A percentile compares a stretch with the other conserved stretches of the same genome.
Evolutionary conservation across 805 yeast species (phyloP).

Genomic region (Metschnikowia drakensbergensis): DNA sequence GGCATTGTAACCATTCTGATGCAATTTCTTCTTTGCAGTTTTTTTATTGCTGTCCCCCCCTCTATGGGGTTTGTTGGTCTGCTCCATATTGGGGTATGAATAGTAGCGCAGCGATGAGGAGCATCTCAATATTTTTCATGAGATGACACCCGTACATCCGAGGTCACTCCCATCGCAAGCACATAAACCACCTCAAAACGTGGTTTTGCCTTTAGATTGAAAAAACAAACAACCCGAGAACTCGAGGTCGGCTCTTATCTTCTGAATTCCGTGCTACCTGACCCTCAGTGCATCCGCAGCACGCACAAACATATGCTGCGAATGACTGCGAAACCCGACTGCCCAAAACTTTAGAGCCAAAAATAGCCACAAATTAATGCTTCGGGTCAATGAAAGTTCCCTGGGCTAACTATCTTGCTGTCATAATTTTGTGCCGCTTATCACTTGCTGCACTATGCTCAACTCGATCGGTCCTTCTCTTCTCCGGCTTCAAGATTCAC

Average conservation of each 20-base stretch:
- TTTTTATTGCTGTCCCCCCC: conserved; percentile 43
- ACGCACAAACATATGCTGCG: conserved; percentile 1
- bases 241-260: too few species aligned
- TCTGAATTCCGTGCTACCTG: too few species aligned
- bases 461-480: conserved; percentile 10
- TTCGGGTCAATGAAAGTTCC: background rate
- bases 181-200: too few species aligned
- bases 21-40: conserved; percentile 81
- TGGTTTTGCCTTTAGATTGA: too few species aligned
- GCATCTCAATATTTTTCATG: conserved; percentile 11
- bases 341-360: background rate
- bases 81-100: conserved; percentile 28
- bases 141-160: conserved; percentile 5
- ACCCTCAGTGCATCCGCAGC: background rate
- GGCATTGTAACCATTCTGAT: conserved; percentile 65
- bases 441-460: conserved; percentile 11
- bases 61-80: conserved; percentile 80
- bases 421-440: background rate
- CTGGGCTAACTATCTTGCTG: background rate
- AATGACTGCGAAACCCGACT: background rate
- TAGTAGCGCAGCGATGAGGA: conserved; percentile 5
- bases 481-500: conserved; percentile 14
- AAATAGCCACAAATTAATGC: background rate
- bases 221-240: too few species aligned
- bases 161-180: background rate